Evolutionary conservation across 257 asterid genomes (phyloP).

Genomic region (Solanum tarapatanum): DNA sequence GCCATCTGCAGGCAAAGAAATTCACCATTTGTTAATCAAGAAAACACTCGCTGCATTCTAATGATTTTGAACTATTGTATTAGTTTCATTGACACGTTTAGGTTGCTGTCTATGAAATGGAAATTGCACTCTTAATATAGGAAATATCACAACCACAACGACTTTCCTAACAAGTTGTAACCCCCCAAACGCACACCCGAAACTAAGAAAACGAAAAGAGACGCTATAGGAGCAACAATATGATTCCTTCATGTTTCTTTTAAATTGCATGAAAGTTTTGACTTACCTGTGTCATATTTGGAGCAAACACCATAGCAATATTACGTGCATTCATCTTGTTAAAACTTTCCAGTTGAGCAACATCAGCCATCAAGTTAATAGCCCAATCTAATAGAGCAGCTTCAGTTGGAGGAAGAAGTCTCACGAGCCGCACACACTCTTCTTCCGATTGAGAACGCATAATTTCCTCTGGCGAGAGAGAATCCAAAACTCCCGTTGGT

Average conservation of each 20-base stretch:
- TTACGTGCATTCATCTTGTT: slow-evolving; percentile 90
- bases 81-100: not conserved
- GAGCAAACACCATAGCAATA: slow-evolving; percentile 87
- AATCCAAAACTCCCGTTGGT: slow-evolving; percentile 67
- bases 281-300: slow-evolving; percentile 82
- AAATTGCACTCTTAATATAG: not conserved
- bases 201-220: not conserved
- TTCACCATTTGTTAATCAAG: not conserved
- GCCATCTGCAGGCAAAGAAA: slow-evolving; percentile 38
- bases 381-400: slow-evolving; percentile 84
- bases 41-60: not conserved
- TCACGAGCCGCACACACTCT: slow-evolving; percentile 54
- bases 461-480: slow-evolving; percentile 60
- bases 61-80: not conserved
- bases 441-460: slow-evolving; percentile 74
- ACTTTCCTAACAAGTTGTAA: not conserved
- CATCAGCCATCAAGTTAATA: slow-evolving; percentile 83
- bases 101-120: not conserved
- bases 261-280: not conserved
- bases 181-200: not conserved
- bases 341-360: slow-evolving; percentile 60
- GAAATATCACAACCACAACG: not conserved
- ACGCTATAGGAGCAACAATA: not conserved
- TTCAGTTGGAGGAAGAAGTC: slow-evolving; percentile 67
- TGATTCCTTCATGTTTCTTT: not conserved